phyloP scores from a whole-genome alignment of 2,329 filamentous ascomycete genomes.

The Leptodontidium sp. region DNA sequence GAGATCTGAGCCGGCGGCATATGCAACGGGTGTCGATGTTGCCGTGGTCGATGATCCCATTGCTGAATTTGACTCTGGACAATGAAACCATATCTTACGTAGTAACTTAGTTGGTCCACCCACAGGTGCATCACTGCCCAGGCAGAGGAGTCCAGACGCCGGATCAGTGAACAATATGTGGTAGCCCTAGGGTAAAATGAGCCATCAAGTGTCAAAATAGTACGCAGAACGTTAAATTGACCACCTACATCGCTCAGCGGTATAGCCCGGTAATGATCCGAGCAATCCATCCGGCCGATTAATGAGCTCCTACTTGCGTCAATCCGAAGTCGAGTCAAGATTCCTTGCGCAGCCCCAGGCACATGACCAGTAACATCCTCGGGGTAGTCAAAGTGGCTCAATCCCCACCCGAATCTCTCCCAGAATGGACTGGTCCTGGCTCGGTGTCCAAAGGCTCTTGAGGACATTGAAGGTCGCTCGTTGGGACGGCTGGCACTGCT shows the following conservation, averaged over 20 bases:
- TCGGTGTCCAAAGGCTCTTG: conserved; percentile 41
- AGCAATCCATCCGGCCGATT: conserved; percentile 39
- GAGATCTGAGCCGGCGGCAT: conserved; percentile 64
- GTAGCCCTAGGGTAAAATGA: conserved; percentile 47
- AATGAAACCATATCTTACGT: conserved; percentile 62
- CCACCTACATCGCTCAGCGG: conserved; percentile 65
- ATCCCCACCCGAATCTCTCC: conserved; percentile 35
- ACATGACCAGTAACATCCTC: conserved; percentile 19
- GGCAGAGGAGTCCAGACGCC: conserved; percentile 59
- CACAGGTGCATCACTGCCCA: conserved; percentile 68
- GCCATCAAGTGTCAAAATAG: not conserved
- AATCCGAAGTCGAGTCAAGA: conserved; percentile 33
- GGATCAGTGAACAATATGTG: conserved; percentile 73
- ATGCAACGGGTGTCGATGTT: conserved; percentile 55
- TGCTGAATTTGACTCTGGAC: conserved; percentile 34
- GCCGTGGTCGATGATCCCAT: not conserved
- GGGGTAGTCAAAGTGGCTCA: conserved; percentile 26
- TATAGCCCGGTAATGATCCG: conserved; percentile 69
- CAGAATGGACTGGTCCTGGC: conserved; percentile 40
- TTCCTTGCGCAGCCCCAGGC: conserved; percentile 19
- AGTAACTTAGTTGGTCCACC: conserved; percentile 63
- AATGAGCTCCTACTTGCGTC: conserved; percentile 28
- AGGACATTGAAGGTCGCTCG: conserved; percentile 40
- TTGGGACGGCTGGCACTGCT: conserved; percentile 63
- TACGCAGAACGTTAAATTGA: not conserved